phyloP scores from a whole-genome alignment of 169 alveolate genomes.

The Plasmodium inui region DNA sequence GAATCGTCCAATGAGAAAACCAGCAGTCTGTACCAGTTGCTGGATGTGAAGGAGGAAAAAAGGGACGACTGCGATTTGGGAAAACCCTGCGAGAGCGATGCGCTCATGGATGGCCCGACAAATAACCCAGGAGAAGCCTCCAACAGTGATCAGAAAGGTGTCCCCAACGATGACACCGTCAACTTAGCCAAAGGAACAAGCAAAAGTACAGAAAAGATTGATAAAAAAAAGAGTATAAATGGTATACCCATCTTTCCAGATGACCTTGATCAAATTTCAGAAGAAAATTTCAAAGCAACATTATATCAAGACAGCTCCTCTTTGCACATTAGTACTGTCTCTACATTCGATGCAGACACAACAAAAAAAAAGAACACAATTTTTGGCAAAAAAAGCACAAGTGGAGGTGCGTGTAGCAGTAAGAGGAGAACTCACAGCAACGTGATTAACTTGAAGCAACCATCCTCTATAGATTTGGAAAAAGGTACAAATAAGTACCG shows the following conservation, averaged over 20 bases:
- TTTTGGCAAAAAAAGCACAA: neutral
- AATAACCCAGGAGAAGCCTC: neutral
- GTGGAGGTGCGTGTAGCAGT: neutral
- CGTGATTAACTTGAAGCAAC: neutral
- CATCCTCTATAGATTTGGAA: neutral
- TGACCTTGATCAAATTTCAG: constrained; percentile 46
- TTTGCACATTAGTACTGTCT: neutral
- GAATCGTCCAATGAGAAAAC: constrained; percentile 20
- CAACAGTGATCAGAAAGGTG: neutral
- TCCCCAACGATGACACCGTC: neutral
- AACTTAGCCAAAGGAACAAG: neutral
- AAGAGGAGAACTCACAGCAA: neutral
- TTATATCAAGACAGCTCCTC: neutral
- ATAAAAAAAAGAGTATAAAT: neutral
- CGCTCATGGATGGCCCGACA: neutral
- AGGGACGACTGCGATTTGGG: neutral
- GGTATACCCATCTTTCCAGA: constrained; percentile 66
- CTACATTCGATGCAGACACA: neutral
- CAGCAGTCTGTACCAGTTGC: neutral
- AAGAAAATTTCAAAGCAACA: neutral
- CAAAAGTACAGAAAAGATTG: neutral
- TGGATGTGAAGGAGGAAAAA: constrained; percentile 24
- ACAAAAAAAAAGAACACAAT: neutral
- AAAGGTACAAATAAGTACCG: neutral
- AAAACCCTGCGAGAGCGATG: neutral